Base-by-base conservation (phyloP, 169 alveolate species). In the Theileria luwenshuni region DNA sequence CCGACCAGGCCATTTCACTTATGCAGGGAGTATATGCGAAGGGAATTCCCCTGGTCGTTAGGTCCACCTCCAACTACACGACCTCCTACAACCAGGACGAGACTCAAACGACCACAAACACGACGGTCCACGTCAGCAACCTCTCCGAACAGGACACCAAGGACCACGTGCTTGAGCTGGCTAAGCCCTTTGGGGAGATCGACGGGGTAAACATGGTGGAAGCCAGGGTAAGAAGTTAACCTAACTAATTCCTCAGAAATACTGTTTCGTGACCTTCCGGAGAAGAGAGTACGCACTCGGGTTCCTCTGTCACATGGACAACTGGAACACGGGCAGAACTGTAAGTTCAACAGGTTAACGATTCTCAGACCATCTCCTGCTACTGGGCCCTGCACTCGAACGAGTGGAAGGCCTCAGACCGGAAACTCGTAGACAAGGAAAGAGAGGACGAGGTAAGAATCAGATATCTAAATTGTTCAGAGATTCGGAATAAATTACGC, bases 271-370 rank as follows among this genome's bases (percentile, higher is more conserved):
- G 12, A 73, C 76, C 41, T 81, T 52, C 51, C 54, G 63, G 58
- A 80, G 80, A 32, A 38, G 89, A 12, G 84, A 64, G 54, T 73
- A 62, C 49, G 89, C 89, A 13, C 56, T 81, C 35, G 89, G 84
- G 25, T 72, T 74, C 67, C 62, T 81, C 33, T 81, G 89, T 71
- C 89, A 81, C 42, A 72, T 81, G 83, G 84, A 81, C 62, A 70
- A 74, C 28, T 81, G 89, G 83, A 63, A 73, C 38, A 59, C 76
- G n/a, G 89, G 74, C 41, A 83, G 60, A 19, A 70, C 68, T 32
- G 71, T 62, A 59, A 42, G 49, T 62, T 62, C 3, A 41, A 27
- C 17, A 13, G 45, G 19, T 49, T 17, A 1, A 49, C 7, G 10
- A 8, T 28, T 8, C 32, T 49, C 10, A 67, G 79, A 27, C 74